phyloP scores from a whole-genome alignment of 108 stramenopile genomes.

The Seminavis robusta region DNA sequence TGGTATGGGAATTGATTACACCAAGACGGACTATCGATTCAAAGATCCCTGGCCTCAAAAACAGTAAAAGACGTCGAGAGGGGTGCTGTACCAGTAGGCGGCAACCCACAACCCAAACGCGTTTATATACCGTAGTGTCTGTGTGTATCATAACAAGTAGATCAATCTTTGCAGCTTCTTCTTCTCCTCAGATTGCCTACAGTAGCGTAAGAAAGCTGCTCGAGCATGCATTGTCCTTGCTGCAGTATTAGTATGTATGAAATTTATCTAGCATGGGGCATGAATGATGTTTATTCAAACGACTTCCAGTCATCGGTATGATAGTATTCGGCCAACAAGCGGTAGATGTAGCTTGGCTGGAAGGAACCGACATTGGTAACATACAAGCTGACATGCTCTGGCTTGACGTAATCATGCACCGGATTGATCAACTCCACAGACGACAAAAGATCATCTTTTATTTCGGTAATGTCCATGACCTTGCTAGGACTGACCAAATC shows the following conservation, averaged over 20 bases:
- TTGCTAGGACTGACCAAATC: slow-evolving; percentile 78
- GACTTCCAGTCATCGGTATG: slow-evolving; percentile 89
- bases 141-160: no score
- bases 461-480: slow-evolving; percentile 57
- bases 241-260: no score
- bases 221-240: no score
- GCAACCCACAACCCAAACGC: no score
- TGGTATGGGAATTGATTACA: slow-evolving; percentile 89
- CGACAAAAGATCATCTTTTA: slow-evolving; percentile 44
- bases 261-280: no score
- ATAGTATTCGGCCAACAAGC: slow-evolving; percentile 93
- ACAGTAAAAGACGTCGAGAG: neutral
- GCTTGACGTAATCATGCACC: slow-evolving; percentile 94
- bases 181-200: no score
- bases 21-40: slow-evolving; percentile 46
- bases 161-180: no score
- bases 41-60: slow-evolving; percentile 27
- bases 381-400: slow-evolving; percentile 88
- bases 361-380: slow-evolving; percentile 95
- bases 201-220: no score
- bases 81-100: no score
- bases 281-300: slow-evolving; percentile 62
- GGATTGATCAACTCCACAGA: slow-evolving; percentile 90
- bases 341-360: slow-evolving; percentile 94
- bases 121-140: no score